phyloP scores from a whole-genome alignment of 257 asterid genomes.

The Scutellaria galericulata region DNA sequence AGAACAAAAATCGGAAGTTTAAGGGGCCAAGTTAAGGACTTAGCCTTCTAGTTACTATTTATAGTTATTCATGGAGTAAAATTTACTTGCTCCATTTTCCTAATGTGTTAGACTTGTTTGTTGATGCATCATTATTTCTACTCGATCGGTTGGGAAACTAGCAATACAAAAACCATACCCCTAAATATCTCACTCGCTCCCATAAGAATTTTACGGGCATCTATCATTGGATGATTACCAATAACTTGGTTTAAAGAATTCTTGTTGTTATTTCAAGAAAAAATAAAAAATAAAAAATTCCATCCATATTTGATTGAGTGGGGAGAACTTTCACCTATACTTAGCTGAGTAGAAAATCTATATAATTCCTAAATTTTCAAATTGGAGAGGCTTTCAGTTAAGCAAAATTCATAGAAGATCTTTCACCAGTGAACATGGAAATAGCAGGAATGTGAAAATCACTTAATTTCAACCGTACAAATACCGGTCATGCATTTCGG shows the following conservation, averaged over 20 bases:
- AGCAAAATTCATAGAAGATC: slow-evolving; percentile 10
- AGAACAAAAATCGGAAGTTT: neutral
- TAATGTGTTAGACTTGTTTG: neutral
- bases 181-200: neutral
- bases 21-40: neutral
- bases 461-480: neutral
- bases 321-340: neutral
- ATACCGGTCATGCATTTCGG: neutral
- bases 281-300: neutral
- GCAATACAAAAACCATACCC: neutral
- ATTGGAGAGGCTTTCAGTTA: neutral
- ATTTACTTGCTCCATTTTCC: neutral
- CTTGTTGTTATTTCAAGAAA: neutral
- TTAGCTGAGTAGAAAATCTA: neutral
- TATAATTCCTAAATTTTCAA: neutral
- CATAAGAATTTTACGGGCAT: neutral
- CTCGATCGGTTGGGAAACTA: neutral
- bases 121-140: neutral
- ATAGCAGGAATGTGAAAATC: neutral
- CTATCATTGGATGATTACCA: neutral
- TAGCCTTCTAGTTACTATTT: neutral
- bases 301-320: neutral
- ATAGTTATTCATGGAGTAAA: neutral
- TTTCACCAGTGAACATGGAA: neutral
- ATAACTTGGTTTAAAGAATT: neutral